Base-by-base conservation (phyloP, 345 rosid genomes). In the Hibiscus trionum region DNA sequence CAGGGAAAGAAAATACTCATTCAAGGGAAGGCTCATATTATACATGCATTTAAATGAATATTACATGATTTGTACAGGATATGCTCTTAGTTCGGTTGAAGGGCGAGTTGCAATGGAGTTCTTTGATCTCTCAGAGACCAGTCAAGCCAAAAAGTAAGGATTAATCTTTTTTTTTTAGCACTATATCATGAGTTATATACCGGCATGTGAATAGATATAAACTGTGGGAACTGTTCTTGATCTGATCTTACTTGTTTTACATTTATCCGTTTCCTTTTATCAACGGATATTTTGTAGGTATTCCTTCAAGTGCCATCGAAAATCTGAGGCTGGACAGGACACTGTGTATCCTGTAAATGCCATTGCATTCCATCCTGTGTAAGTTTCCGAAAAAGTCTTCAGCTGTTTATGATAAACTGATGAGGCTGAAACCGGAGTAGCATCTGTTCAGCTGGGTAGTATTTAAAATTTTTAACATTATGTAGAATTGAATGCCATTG, bases 261-360 rank as follows among this genome's bases (percentile, higher is more conserved):
- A 33, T 59, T 31, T 60, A 70, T 49, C 14, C 2, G 19, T 61
- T 77, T 37, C 15, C 3, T 27, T 70, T 61, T 1, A 26, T 65
- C 72, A 37, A 71, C 37, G 26, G 73, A 52, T 46, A 73, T 53
- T 69, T 14, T 76, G 78, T 87, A 95, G 99, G 75, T 95, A 93
- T 84, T 97, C 99, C 61, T 95, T 95, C 76, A 95, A 95, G 84
- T 95, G 99, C 73, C 99, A 95, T 79, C 86, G 99, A 60, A 92
- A 95, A 84, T 87, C 99, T 37, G 97, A 92, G 86, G 98, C 96
- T 56, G 99, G 98, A 79, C 82, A 87, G 74, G 98, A 95, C 83
- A 87, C 90, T 67, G 97, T 93, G 61, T 88, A 90, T 86, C 97
- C 98, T 49, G 98, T 93, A 55, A 95, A 93, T 80, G 93, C 97